Percentiles rank a stretch among this genome's conserved stretches.
Evolutionary conservation across 768 basidiomycete genomes (phyloP).

Genomic region (Leccinellum albellum): DNA sequence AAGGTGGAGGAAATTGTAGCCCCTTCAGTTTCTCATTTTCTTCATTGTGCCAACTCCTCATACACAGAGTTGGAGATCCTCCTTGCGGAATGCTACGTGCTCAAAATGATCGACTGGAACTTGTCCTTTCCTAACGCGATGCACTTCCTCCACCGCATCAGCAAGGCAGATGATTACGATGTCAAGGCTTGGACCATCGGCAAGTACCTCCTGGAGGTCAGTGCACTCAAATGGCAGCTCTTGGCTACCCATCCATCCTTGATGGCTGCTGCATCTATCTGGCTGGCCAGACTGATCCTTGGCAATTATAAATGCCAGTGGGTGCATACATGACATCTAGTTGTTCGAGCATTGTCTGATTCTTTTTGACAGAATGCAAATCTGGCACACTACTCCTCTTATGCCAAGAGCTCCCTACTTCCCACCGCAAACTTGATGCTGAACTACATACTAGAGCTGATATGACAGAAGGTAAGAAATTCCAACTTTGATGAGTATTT

Average conservation of each 20-base stretch:
- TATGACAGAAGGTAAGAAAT: conserved; percentile 67
- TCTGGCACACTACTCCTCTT: conserved; percentile 83
- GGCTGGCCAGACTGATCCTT: conserved; percentile 78
- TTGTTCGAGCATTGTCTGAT: neutral
- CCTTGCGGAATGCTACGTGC: conserved; percentile 83
- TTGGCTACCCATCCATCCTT: conserved; percentile 71
- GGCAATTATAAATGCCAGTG: conserved; percentile 78
- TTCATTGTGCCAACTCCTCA: conserved; percentile 72
- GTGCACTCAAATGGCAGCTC: conserved; percentile 75
- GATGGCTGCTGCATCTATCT: conserved; percentile 79
- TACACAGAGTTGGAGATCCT: conserved; percentile 79
- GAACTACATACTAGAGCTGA: conserved; percentile 74
- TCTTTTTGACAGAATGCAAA: conserved; percentile 61
- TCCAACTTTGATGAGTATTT: neutral
- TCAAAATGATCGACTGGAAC: conserved; percentile 84
- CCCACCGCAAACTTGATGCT: conserved; percentile 85
- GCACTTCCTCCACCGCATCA: conserved; percentile 81
- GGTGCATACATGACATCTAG: conserved; percentile 50
- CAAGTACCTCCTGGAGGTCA: conserved; percentile 89
- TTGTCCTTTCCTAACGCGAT: conserved; percentile 85
- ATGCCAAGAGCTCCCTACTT: conserved; percentile 72
- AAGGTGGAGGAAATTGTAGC: conserved; percentile 94
- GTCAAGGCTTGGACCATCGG: conserved; percentile 80
- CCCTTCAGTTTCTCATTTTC: conserved; percentile 78
- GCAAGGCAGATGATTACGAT: conserved; percentile 92